Evolutionary conservation across 1,139 yeast genomes (phyloP).

Genomic region (Suhomyces kunorum): DNA sequence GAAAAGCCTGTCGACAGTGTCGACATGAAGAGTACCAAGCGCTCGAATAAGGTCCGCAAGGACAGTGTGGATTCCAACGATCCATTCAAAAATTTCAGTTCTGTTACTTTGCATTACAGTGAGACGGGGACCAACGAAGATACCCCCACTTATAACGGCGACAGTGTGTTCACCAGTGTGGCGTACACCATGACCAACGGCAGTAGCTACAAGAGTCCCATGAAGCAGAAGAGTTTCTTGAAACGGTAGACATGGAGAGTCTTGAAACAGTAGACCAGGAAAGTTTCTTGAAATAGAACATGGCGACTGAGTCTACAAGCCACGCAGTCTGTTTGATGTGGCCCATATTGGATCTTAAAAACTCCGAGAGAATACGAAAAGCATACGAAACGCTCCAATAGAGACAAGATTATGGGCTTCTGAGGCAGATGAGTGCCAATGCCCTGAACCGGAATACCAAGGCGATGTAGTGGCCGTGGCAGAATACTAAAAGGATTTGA

Average conservation of each 20-base stretch:
- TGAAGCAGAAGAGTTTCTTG: conserved; percentile 36
- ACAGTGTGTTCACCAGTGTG: conserved; percentile 62
- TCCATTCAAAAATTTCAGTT: conserved; percentile 86
- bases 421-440: too few relatives aligned
- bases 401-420: too few relatives aligned
- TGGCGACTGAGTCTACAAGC: too few relatives aligned
- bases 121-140: conserved; percentile 41
- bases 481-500: too few relatives aligned
- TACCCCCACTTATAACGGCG: conserved; percentile 43
- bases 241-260: conserved; percentile 19
- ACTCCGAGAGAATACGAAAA: too few relatives aligned
- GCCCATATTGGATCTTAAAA: too few relatives aligned
- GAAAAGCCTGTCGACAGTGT: conserved; percentile 28
- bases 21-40: conserved; percentile 20
- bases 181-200: conserved; percentile 58
- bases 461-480: too few relatives aligned
- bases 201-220: conserved; percentile 26
- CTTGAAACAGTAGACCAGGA: too few relatives aligned
- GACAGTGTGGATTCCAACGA: conserved; percentile 43
- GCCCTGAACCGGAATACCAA: too few relatives aligned
- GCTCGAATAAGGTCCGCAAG: conserved; percentile 10
- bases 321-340: too few relatives aligned
- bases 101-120: conserved; percentile 83
- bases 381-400: too few relatives aligned
- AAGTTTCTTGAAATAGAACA: too few relatives aligned